These are phyloP conservation scores for Hymenotorrendiella dingleyae DNA, from an alignment of 2,329 filamentous ascomycete species.

Conservation along the genomic window DNA sequence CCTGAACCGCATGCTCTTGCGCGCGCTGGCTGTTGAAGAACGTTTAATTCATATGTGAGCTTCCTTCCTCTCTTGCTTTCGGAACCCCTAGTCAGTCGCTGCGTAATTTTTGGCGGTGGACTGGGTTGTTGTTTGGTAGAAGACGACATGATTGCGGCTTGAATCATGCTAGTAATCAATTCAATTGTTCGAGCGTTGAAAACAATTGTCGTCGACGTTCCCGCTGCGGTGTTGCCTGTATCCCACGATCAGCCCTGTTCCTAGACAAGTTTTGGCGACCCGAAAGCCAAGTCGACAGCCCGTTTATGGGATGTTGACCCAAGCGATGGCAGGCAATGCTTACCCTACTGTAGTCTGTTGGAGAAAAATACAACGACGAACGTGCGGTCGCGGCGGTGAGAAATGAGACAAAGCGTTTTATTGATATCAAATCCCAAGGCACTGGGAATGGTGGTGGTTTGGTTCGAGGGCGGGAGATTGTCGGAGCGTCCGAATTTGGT, in stretches of 20 bases:
- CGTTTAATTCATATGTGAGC: conserved; percentile 75
- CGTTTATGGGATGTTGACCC: neutral
- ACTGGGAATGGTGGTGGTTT: too few species aligned
- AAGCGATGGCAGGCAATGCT: neutral
- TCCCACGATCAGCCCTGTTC: conserved; percentile 1
- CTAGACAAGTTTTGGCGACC: neutral
- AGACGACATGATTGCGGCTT: neutral
- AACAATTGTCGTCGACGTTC: neutral
- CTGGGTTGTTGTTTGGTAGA: neutral
- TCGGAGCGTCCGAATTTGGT: too few species aligned
- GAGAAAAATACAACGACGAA: too few species aligned
- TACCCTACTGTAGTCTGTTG: too few species aligned
- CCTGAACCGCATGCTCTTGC: conserved; percentile 93
- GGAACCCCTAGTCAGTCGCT: neutral
- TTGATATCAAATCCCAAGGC: too few species aligned
- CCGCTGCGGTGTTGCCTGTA: neutral
- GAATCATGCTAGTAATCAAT: too few species aligned
- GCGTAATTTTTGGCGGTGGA: neutral
- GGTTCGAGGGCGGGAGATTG: too few species aligned
- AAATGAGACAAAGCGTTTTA: too few species aligned
- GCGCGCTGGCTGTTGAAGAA: conserved; percentile 91
- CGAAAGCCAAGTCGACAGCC: neutral
- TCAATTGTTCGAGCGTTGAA: too few species aligned
- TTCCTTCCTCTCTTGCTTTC: conserved; percentile 58
- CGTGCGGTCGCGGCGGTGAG: too few species aligned